Conservation (phyloP, 768 basidiomycete genomes). For the Solioccasus polychromus region DNA sequence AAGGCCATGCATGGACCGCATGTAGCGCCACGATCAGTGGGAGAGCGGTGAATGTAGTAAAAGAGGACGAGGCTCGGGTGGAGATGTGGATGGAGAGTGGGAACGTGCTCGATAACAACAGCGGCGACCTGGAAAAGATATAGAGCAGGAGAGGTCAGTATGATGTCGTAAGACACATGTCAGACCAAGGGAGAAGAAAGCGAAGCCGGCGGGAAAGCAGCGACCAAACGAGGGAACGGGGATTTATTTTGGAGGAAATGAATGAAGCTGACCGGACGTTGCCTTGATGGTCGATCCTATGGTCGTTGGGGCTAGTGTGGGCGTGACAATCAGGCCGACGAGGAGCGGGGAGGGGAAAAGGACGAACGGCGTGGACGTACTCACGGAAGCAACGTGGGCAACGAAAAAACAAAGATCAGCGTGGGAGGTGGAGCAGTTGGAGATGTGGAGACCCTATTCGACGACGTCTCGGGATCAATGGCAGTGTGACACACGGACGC, state of each 20-base stretch:
- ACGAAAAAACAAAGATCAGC: slow-evolving; percentile 8
- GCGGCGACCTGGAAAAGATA: slow-evolving; percentile 13
- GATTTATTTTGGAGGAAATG: slow-evolving; percentile 20
- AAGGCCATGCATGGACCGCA: slow-evolving; percentile 44
- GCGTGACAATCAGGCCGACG: too few relatives aligned
- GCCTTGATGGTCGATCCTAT: slow-evolving; percentile 22
- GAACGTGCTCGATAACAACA: slow-evolving; percentile 21
- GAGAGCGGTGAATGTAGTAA: slow-evolving; percentile 13
- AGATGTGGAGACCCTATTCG: slow-evolving; percentile 6
- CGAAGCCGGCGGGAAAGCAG: slow-evolving; percentile 4
- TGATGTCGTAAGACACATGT: slow-evolving; percentile 14
- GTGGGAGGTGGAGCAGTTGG: slow-evolving; percentile 17
- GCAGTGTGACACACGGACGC: slow-evolving; percentile 10
- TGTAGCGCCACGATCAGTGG: slow-evolving; percentile 26
- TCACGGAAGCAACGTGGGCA: slow-evolving; percentile 24
- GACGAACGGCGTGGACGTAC: too few relatives aligned
- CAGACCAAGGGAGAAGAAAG: slow-evolving; percentile 7
- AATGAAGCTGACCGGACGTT: slow-evolving; percentile 23
- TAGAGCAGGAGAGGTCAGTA: slow-evolving; percentile 12
- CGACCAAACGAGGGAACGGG: slow-evolving; percentile 10
- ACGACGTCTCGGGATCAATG: slow-evolving; percentile 21
- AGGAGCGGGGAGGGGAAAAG: slow-evolving; percentile 5
- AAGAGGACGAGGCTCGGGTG: slow-evolving; percentile 12
- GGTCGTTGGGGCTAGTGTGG: too few relatives aligned
- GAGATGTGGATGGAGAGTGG: slow-evolving; percentile 5